Evolutionary conservation across 2,329 filamentous ascomycete genomes (phyloP).

Genomic region (Trichoderma sp.): DNA sequence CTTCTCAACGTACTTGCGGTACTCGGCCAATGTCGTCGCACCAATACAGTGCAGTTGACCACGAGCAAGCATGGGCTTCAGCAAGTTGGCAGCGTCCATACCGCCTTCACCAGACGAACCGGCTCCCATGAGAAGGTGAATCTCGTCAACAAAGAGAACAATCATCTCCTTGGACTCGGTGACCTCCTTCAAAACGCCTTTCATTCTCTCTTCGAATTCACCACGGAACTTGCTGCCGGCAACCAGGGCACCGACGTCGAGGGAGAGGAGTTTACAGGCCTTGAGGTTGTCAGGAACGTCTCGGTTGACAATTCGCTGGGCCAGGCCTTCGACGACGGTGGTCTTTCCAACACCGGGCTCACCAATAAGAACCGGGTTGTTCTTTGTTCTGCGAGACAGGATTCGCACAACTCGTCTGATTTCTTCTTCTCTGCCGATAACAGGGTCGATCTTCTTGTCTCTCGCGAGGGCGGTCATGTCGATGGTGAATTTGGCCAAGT

Average conservation of each 20-base stretch:
- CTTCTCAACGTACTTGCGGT: slow-evolving; percentile 99
- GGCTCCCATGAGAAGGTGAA: slow-evolving; percentile 97
- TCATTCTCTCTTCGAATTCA: slow-evolving; percentile 99
- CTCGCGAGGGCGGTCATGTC: slow-evolving; percentile 96
- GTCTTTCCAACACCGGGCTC: slow-evolving; percentile 99
- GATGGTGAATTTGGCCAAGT: slow-evolving; percentile 95
- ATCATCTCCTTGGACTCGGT: slow-evolving; percentile 94
- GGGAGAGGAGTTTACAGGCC: slow-evolving; percentile 86
- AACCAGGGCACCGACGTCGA: slow-evolving; percentile 92
- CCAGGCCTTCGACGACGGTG: slow-evolving; percentile 93
- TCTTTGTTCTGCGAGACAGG: slow-evolving; percentile 89
- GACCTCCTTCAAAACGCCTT: slow-evolving; percentile 97
- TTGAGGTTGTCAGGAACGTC: slow-evolving; percentile 96
- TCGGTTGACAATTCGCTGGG: slow-evolving; percentile 90
- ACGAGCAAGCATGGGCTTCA: slow-evolving; percentile 97
- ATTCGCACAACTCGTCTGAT: slow-evolving; percentile 91
- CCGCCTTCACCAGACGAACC: slow-evolving; percentile 92
- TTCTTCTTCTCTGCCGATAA: slow-evolving; percentile 95
- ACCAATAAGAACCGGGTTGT: slow-evolving; percentile 97
- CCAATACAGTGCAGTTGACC: slow-evolving; percentile 97
- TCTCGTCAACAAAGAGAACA: slow-evolving; percentile 97
- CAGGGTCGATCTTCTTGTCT: slow-evolving; percentile 96
- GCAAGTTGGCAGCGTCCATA: slow-evolving; percentile 96
- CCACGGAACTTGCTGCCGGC: slow-evolving; percentile 98
- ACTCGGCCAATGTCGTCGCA: slow-evolving; percentile 91